Percentiles rank a stretch among this genome's conserved stretches.
These are phyloP conservation scores for Debaryomyces castellii DNA, from an alignment of 805 yeast species.

Conservation along the genomic window DNA sequence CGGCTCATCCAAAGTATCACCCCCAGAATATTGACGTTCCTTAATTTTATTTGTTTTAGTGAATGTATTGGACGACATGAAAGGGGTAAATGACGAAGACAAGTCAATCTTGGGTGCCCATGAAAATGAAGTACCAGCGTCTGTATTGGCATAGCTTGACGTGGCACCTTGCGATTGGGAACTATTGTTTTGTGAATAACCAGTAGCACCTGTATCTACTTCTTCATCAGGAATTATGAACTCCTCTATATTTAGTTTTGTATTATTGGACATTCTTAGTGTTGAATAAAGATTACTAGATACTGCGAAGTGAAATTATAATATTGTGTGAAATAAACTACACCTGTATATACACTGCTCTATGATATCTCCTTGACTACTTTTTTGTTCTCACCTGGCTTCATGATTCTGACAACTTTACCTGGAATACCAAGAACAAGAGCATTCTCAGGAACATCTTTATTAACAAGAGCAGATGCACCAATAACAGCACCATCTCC, in stretches of 20 bases:
- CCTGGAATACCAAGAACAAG: constrained; percentile 70
- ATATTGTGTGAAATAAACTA: background rate
- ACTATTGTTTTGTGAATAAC: background rate
- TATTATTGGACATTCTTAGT: background rate
- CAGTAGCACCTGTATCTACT: constrained; percentile 2
- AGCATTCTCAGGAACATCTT: constrained; percentile 51
- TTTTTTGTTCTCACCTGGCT: constrained; percentile 15
- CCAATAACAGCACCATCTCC: constrained; percentile 65
- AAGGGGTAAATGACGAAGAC: constrained; percentile 35
- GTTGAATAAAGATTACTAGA: background rate
- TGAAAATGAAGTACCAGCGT: constrained; percentile 3
- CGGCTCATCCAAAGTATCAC: constrained; percentile 73
- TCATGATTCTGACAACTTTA: constrained; percentile 36
- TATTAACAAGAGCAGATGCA: constrained; percentile 66
- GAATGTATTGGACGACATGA: constrained; percentile 17
- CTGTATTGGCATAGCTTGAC: constrained; percentile 2
- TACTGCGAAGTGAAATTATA: constrained; percentile 2
- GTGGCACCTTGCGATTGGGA: background rate
- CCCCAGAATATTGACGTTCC: constrained; percentile 61
- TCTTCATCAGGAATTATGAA: constrained; percentile 41
- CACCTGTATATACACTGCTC: background rate
- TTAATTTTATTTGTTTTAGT: constrained; percentile 24
- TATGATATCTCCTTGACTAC: constrained; percentile 2
- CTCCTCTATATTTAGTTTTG: constrained; percentile 23
- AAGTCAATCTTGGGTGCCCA: constrained; percentile 31